phyloP scores from a whole-genome alignment of 192 early-diverging fungal species.

The Ambispora gerdemannii region DNA sequence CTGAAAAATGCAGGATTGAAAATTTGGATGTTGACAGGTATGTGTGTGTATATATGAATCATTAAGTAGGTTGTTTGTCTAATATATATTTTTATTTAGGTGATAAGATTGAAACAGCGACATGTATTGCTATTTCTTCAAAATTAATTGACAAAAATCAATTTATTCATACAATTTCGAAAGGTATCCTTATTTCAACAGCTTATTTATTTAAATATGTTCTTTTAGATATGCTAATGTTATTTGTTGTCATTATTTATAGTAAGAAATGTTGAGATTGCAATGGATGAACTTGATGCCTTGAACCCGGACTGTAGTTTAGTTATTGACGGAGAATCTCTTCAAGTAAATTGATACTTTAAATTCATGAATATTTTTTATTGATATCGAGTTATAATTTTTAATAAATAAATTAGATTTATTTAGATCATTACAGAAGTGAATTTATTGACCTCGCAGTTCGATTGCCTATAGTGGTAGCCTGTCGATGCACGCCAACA shows the following conservation, averaged over 20 bases:
- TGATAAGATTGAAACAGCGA: slow-evolving; percentile 97
- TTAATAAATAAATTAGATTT: slow-evolving; percentile 42
- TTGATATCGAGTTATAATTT: no score
- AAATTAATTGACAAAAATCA: slow-evolving; percentile 87
- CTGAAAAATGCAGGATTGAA: slow-evolving; percentile 87
- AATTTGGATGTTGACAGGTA: slow-evolving; percentile 95
- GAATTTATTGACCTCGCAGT: slow-evolving; percentile 80
- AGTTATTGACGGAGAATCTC: slow-evolving; percentile 90
- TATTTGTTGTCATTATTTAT: slow-evolving; percentile 5
- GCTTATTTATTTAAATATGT: not conserved
- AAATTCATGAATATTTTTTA: not conserved
- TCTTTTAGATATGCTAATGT: no score
- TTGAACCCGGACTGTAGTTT: slow-evolving; percentile 76
- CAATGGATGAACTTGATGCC: slow-evolving; percentile 69
- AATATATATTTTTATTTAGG: slow-evolving; percentile 34
- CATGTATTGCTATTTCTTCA: slow-evolving; percentile 90
- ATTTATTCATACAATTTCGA: slow-evolving; percentile 75
- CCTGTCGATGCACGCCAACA: slow-evolving; percentile 93
- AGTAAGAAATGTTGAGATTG: slow-evolving; percentile 49
- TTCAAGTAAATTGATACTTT: slow-evolving; percentile 45
- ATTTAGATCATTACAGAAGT: slow-evolving; percentile 66
- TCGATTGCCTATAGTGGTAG: slow-evolving; percentile 81
- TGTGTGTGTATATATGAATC: not conserved
- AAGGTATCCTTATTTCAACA: slow-evolving; percentile 53
- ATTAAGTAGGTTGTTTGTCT: not conserved